A percentile compares a stretch with the other conserved stretches of the same genome.
Evolutionary conservation across 2,329 filamentous ascomycete genomes (phyloP).

Genomic region (Aspergillus pseudotamarii): DNA sequence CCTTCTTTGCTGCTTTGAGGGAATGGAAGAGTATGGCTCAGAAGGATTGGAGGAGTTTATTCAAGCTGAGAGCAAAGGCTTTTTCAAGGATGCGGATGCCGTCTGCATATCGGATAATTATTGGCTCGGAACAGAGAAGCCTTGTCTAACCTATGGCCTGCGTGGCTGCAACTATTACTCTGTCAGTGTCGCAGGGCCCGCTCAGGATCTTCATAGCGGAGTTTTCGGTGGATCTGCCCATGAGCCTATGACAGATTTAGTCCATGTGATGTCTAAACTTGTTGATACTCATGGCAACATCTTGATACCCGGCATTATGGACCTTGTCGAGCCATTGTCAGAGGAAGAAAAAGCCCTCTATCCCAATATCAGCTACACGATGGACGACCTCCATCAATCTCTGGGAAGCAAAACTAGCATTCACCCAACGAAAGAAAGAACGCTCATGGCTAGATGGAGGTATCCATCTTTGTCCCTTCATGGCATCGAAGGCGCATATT

Average conservation of each 20-base stretch:
- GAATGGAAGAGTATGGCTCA: slow-evolving; percentile 98
- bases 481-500: slow-evolving; percentile 93
- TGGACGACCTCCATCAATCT: slow-evolving; percentile 92
- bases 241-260: slow-evolving; percentile 97
- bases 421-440: slow-evolving; percentile 83
- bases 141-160: slow-evolving; percentile 94
- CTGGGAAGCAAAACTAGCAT: slow-evolving; percentile 88
- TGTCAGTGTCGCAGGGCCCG: slow-evolving; percentile 85
- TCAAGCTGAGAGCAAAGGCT: slow-evolving; percentile 84
- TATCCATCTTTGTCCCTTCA: slow-evolving; percentile 93
- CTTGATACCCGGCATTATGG: slow-evolving; percentile 87
- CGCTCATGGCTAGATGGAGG: slow-evolving; percentile 94
- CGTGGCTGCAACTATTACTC: slow-evolving; percentile 98
- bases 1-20: slow-evolving; percentile 98
- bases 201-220: slow-evolving; percentile 91
- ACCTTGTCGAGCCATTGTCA: slow-evolving; percentile 87
- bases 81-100: slow-evolving; percentile 92
- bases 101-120: slow-evolving; percentile 99
- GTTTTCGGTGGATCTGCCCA: slow-evolving; percentile 96
- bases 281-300: slow-evolving; percentile 93
- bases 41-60: slow-evolving; percentile 97
- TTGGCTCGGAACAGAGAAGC: slow-evolving; percentile 98
- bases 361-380: slow-evolving; percentile 86
- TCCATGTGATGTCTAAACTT: slow-evolving; percentile 77
- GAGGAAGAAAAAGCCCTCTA: slow-evolving; percentile 88